Percentiles rank a stretch among this genome's conserved stretches.
phyloP scores from a whole-genome alignment of 1,139 yeast species.

The Protomyces pachydermus region DNA sequence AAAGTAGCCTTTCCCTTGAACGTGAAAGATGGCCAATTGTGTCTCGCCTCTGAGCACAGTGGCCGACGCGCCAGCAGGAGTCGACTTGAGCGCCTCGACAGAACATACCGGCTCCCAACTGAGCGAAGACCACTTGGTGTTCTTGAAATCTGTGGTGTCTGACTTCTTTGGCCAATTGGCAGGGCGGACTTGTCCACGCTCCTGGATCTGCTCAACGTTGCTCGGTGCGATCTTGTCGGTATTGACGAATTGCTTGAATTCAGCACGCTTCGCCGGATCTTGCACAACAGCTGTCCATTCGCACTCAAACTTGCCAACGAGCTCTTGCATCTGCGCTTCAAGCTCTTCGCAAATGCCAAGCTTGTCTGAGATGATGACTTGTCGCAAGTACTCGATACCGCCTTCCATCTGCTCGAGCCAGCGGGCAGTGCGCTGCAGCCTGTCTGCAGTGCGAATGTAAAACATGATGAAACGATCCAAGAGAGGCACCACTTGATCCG shows the following conservation, averaged over 20 bases:
- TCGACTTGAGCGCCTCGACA: slow-evolving; percentile 36
- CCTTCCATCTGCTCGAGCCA: slow-evolving; percentile 41
- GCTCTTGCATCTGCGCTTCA: slow-evolving; percentile 39
- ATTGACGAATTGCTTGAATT: slow-evolving; percentile 39
- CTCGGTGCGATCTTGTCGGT: slow-evolving; percentile 37
- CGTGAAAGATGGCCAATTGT: slow-evolving; percentile 40
- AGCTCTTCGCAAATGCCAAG: slow-evolving; percentile 40
- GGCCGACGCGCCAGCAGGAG: slow-evolving; percentile 39
- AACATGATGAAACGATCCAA: slow-evolving; percentile 41
- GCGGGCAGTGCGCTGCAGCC: slow-evolving; percentile 41
- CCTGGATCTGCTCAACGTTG: slow-evolving; percentile 38
- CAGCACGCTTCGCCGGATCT: slow-evolving; percentile 34
- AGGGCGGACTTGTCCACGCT: slow-evolving; percentile 41
- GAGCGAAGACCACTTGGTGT: slow-evolving; percentile 37
- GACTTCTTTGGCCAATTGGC: slow-evolving; percentile 40
- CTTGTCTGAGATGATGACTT: slow-evolving; percentile 40
- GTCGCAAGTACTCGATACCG: slow-evolving; percentile 39
- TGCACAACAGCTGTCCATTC: slow-evolving; percentile 39
- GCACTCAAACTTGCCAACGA: slow-evolving; percentile 39
- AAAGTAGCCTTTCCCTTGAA: slow-evolving; percentile 36
- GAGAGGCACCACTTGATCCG: slow-evolving; percentile 40
- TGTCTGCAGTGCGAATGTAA: slow-evolving; percentile 41
- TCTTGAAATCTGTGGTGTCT: slow-evolving; percentile 37
- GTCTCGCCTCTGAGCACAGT: slow-evolving; percentile 40
- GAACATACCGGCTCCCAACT: slow-evolving; percentile 37